Percentiles rank a stretch among this genome's conserved stretches.
phyloP scores from a whole-genome alignment of 306 rosid genomes.

The Calophaca sinica region DNA sequence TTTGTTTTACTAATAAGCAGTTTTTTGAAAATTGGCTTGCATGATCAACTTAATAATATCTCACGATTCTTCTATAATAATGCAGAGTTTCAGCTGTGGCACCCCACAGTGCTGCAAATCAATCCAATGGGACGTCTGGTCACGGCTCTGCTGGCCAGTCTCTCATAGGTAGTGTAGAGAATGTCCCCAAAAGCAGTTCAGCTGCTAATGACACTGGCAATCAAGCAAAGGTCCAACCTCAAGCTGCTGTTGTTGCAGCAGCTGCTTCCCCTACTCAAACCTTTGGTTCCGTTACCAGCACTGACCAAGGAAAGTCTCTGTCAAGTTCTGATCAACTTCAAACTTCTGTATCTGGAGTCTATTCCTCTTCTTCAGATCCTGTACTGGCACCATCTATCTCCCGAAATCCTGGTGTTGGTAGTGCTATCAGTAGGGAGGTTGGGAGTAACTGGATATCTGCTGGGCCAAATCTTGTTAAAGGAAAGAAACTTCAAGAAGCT shows the following conservation, averaged over 20 bases:
- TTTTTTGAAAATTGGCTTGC: constrained; percentile 26
- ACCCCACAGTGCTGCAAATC: constrained; percentile 53
- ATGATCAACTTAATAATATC: constrained; percentile 26
- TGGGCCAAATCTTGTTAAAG: constrained; percentile 51
- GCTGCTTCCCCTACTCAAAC: constrained; percentile 48
- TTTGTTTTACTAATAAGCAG: background rate
- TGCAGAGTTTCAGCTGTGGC: constrained; percentile 60
- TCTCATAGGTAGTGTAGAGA: constrained; percentile 38
- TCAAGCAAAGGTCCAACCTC: constrained; percentile 52
- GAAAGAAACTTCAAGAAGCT: constrained; percentile 46
- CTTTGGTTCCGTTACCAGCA: constrained; percentile 43
- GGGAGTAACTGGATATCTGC: constrained; percentile 48
- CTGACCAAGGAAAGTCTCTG: constrained; percentile 49
- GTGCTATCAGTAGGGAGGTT: constrained; percentile 50
- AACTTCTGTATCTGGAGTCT: constrained; percentile 48
- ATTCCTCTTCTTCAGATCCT: constrained; percentile 58
- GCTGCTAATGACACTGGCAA: constrained; percentile 45
- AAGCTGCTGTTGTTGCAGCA: constrained; percentile 49
- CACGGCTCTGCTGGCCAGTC: constrained; percentile 49
- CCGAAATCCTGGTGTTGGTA: constrained; percentile 36
- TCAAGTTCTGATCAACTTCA: constrained; percentile 52
- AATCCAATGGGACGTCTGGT: constrained; percentile 61
- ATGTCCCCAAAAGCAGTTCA: constrained; percentile 47
- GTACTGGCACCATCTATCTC: constrained; percentile 48
- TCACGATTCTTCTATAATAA: constrained; percentile 21